Evolutionary conservation across 495 filamentous ascomycete species (phyloP), one percentile per base, ranked within the genome.

Genomic region (Penicillium steckii): DNA sequence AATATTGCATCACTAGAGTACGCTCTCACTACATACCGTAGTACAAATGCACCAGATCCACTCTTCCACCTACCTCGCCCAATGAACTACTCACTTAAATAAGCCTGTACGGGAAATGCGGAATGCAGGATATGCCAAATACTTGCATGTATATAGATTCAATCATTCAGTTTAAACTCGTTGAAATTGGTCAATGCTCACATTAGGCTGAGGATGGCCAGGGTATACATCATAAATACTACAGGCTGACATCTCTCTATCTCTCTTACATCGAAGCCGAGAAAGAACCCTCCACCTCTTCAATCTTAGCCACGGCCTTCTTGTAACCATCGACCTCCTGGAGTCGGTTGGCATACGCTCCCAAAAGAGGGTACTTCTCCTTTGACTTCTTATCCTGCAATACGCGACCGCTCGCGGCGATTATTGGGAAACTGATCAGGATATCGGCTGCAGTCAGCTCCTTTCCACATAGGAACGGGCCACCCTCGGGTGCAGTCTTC

Each of bases 391-490:
- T 75, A 45, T 76, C 66, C 15, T 74, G 71, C 32, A 85, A 50
- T 13, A 75, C 55, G 1, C 66, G 64, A 23, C 53, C 59, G 38
- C 70, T 74, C 6, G 75, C 80, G 3, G 80, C 79, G 23, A 83
- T 75, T 8, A 95, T 65, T 0, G 86, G 88, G 64, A 88, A 96
- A 56, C 80, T 84, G 70, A 95, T 73, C 60, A 94, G 62, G 33
- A 97, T 87, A 64, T 97, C 92, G 0, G 87, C 92, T 0, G 83
- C 84, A 0, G 88, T 90, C 19, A 97, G 72, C 43, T 83, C 69
- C 10, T 73, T 69, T 4, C 91, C 90, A 59, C 86, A 91, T 12
- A 96, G 69, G 59, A 80, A 95, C 12, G 74, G 65, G 2, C 89
- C 89, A 7, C 77, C 76, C 5, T 76, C 54, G 0, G 86, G 86